Evolutionary conservation across 306 rosid species (phyloP).

Genomic region (Herpetospermum pedunculosum): DNA sequence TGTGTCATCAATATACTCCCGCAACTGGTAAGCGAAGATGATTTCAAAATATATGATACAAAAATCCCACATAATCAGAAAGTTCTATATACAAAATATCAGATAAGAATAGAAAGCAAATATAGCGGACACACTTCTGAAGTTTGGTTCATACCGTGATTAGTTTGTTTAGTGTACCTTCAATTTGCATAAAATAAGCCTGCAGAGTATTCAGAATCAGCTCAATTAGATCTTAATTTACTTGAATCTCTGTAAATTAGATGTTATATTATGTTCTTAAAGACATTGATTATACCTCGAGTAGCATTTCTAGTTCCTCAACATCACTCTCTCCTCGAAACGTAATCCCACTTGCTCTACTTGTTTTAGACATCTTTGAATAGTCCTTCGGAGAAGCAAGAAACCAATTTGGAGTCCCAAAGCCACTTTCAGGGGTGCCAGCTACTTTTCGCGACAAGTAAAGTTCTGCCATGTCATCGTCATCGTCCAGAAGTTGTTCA

Average conservation of each 20-base stretch:
- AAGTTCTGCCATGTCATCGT: constrained; percentile 93
- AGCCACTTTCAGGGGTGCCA: constrained; percentile 67
- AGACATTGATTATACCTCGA: constrained; percentile 34
- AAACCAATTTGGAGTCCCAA: constrained; percentile 35
- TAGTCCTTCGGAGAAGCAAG: constrained; percentile 45
- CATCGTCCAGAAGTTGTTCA: constrained; percentile 91
- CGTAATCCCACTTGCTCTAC: constrained; percentile 58
- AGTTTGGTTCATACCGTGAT: constrained; percentile 33
- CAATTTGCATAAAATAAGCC: constrained; percentile 86
- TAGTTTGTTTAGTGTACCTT: constrained; percentile 61
- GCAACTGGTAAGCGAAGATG: constrained; percentile 22
- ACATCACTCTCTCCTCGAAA: constrained; percentile 58
- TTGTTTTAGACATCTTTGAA: constrained; percentile 67
- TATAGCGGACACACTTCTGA: background rate
- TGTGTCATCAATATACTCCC: constrained; percentile 75
- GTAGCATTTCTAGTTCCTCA: constrained; percentile 84
- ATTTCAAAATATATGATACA: background rate
- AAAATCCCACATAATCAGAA: background rate
- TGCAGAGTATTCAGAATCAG: constrained; percentile 22
- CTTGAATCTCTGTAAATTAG: background rate
- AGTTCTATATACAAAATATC: constrained; percentile 18
- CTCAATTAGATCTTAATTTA: constrained; percentile 9
- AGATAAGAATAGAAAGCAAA: background rate
- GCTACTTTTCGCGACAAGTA: constrained; percentile 80
- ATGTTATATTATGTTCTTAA: constrained; percentile 7